phyloP scores from a whole-genome alignment of 2,329 filamentous ascomycete genomes.

The Tolypocladium capitatum region DNA sequence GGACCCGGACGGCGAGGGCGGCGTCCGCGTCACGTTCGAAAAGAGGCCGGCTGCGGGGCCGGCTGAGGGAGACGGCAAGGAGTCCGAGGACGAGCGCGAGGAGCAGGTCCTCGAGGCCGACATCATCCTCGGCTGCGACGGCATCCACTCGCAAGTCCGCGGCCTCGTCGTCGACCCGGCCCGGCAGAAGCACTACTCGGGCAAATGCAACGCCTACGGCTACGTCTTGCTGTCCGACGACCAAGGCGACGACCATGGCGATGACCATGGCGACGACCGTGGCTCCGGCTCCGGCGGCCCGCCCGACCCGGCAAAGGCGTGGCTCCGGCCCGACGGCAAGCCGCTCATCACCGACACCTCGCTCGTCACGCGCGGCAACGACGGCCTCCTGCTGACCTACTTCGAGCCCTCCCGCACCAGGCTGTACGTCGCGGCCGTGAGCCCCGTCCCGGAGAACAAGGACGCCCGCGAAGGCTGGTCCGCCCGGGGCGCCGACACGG shows the following conservation, averaged over 20 bases:
- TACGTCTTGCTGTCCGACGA: constrained; percentile 4
- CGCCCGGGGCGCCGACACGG: constrained; percentile 9
- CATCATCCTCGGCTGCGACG: constrained; percentile 23
- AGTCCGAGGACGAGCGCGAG: background rate
- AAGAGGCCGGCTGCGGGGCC: too few species aligned
- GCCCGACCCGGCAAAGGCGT: background rate
- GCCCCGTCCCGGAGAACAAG: constrained; percentile 8
- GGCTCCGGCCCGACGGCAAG: constrained; percentile 6
- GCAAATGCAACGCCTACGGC: constrained; percentile 13
- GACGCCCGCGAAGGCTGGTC: constrained; percentile 13
- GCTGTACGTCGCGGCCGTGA: constrained; percentile 10
- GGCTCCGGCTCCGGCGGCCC: background rate
- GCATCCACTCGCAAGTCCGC: constrained; percentile 23
- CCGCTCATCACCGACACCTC: constrained; percentile 10
- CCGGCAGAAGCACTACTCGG: constrained; percentile 18
- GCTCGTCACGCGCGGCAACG: constrained; percentile 8
- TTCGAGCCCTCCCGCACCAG: constrained; percentile 7
- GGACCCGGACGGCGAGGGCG: background rate
- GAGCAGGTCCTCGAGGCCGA: constrained; percentile 8
- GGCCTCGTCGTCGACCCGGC: constrained; percentile 12
- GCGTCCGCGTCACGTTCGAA: constrained; percentile 1
- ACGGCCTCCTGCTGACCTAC: constrained; percentile 9
- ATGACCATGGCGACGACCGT: background rate
- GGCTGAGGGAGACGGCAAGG: background rate
- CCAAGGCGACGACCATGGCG: background rate